Base-by-base conservation (phyloP, 169 alveolate genomes). In the Plasmodium vivax region DNA sequence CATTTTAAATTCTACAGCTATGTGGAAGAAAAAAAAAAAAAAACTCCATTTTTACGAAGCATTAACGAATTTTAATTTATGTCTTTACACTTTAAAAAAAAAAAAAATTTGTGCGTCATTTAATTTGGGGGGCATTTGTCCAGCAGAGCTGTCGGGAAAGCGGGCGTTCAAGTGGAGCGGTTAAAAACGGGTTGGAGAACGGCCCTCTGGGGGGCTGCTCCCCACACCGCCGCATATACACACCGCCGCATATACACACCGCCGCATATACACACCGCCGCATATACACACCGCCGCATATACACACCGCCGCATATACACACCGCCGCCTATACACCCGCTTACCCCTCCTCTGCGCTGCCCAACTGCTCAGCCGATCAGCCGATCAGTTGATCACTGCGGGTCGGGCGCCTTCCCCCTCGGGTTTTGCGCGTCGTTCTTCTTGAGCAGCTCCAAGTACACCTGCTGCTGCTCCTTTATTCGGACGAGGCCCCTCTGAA, bases 391-490 rank as follows among this genome's bases (percentile, higher is more conserved):
- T 43, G 27, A 45, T 82, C 43, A 36, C 23, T 83, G 45, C 75
- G 45, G 27, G 45, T 16, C 19, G 41, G 79, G 71, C 0, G 16
- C 81, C 19, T 85, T 85, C 58, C 62, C 85, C 38, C 19, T 75
- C 12, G 16, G 27, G 19, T 85, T 43, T 12, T 54, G 54, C 27
- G 58, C 71, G 3, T 85, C 85, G 41, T 85, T 85, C 38, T 75
- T 41, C 56, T 85, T 85, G 56, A 85, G 79, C 8, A 74, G 45
- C 27, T 85, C 85, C 45, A 85, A 30, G 27, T 85, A 77, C 34
- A 77, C 85, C 54, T 85, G 80, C 38, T 85, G 93, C 12, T 85
- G 93, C 3, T 85, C 93, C 30, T 77, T 85, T 23, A 85, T 74
- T 32, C 68, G 54, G 41, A 77, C 58, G 19, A 85, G 81, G 16